A percentile compares a stretch with the other conserved stretches of the same genome.
These are phyloP conservation scores for Flueggea neowawraea DNA, from an alignment of 441 rosid species.

Conservation along the genomic window DNA sequence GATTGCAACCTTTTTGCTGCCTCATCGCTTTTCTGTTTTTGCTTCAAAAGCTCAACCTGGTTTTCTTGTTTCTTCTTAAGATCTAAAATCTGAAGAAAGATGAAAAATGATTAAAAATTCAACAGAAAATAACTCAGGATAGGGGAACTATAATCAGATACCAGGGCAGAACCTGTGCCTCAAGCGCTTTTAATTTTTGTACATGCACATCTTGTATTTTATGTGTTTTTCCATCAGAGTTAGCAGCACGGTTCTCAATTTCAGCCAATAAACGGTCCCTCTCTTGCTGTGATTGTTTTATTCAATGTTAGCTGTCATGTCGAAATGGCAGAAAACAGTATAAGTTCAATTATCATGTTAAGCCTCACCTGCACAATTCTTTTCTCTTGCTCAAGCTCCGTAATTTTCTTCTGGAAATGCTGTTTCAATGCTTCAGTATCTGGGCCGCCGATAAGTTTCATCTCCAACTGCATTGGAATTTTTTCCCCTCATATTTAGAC, in stretches of 20 bases:
- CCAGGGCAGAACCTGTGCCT: constrained; percentile 55
- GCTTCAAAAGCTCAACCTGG: constrained; percentile 94
- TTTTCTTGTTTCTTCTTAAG: constrained; percentile 97
- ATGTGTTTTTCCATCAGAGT: constrained; percentile 84
- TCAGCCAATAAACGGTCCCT: constrained; percentile 84
- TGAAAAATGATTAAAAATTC: neutral
- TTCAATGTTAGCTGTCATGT: constrained; percentile 1
- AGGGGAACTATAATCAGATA: neutral
- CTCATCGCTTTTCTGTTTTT: constrained; percentile 96
- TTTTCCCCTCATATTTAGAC: neutral
- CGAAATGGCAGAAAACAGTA: constrained; percentile 5
- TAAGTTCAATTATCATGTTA: neutral
- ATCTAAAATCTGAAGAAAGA: constrained; percentile 61
- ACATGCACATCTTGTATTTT: constrained; percentile 78
- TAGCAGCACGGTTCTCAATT: constrained; percentile 77
- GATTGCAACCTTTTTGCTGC: constrained; percentile 90
- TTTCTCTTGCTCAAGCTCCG: constrained; percentile 90
- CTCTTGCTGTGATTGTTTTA: constrained; percentile 62
- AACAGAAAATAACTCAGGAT: neutral
- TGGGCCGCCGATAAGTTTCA: constrained; percentile 84
- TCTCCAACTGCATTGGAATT: constrained; percentile 67
- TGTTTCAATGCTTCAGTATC: constrained; percentile 79
- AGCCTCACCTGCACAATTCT: constrained; percentile 74
- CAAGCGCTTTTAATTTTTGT: constrained; percentile 85
- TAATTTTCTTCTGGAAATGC: constrained; percentile 93